Base-by-base conservation (phyloP, 768 basidiomycete genomes). In the Pseudohyphozyma bogoriensis region DNA sequence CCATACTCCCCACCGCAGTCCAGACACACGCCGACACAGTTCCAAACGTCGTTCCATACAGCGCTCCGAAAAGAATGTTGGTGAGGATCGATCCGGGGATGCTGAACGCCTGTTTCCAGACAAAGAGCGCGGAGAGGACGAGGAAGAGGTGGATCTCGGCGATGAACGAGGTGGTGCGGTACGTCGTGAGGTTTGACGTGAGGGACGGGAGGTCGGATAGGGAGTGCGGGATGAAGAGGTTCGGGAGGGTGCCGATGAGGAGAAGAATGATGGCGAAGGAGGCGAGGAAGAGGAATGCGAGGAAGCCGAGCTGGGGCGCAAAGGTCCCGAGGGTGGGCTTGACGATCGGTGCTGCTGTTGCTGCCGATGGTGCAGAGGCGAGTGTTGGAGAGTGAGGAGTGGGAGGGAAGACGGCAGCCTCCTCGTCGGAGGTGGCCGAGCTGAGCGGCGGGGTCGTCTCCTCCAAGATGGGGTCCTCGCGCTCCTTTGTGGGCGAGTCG, bases 81-180 rank as follows among this genome's bases (percentile, higher is more conserved):
- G 64, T 68, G 16, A 70, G 24, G 16, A 71, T 28, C 39, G 45
- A 62, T 9, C 69, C 70, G 2, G 69, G 70, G 24, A 70, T 68
- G 26, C 63, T 67, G 51, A 71, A 71, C 35, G 65, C 64, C 62
- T 71, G 70, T 54, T 71, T 71, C 60, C 63, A 71, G 31, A 70
- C 54, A 59, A 71, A 70, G 15, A 71, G 57, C 8, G 64, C 36
- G 1, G 63, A 51, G 4, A 70, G 56, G 35, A 71, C 70, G 46
- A 52, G 39, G 31, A 68, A 61, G 22, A 70, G 63, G 58, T 71
- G 70, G 16, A 58, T 29, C 40, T 62, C 66, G 55, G 64, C 69
- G 36, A 47, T 2, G 50, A 32, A 59, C 8, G 61, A 67, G 32
- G 62, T 65, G 15, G 62, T 39, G 33, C 65, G 63, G 59, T 71